phyloP scores from a whole-genome alignment of 164 flowering plant genomes.

The Magnolia changhungtana region DNA sequence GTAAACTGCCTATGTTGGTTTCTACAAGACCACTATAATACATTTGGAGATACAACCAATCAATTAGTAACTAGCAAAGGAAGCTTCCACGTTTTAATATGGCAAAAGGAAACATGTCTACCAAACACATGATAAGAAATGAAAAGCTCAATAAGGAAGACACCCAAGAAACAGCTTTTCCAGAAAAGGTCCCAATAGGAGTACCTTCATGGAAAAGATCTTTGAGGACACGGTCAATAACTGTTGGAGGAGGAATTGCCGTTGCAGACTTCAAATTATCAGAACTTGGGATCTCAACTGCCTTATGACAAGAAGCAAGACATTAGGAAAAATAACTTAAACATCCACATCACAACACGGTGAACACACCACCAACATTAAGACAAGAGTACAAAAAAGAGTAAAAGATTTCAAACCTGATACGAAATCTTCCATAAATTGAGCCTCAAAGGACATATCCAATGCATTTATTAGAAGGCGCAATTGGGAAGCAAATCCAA shows the following conservation, averaged over 20 bases:
- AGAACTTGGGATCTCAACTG: constrained; percentile 67
- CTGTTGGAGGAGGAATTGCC: constrained; percentile 80
- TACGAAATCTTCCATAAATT: constrained; percentile 86
- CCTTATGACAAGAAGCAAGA: constrained; percentile 14
- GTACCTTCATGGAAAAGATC: constrained; percentile 90
- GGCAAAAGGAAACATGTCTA: constrained; percentile 3
- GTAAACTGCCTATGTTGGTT: too few relatives aligned
- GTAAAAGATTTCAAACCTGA: constrained; percentile 54
- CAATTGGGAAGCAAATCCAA: constrained; percentile 90
- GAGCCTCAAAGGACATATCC: constrained; percentile 64
- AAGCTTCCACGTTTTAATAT: not conserved
- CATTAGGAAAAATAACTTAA: not conserved
- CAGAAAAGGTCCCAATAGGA: not conserved
- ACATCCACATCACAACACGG: not conserved
- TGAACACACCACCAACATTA: not conserved
- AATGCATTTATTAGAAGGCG: constrained; percentile 62
- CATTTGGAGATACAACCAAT: not conserved
- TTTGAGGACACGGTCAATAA: constrained; percentile 86
- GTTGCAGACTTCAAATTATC: constrained; percentile 64
- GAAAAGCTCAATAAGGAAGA: not conserved
- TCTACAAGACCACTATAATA: too few relatives aligned
- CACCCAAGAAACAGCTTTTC: not conserved
- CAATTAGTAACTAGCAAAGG: not conserved
- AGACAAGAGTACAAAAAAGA: not conserved
- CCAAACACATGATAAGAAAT: not conserved